phyloP scores from a whole-genome alignment of 371 early-diverging fungal genomes.

The Blakeslea trispora region DNA sequence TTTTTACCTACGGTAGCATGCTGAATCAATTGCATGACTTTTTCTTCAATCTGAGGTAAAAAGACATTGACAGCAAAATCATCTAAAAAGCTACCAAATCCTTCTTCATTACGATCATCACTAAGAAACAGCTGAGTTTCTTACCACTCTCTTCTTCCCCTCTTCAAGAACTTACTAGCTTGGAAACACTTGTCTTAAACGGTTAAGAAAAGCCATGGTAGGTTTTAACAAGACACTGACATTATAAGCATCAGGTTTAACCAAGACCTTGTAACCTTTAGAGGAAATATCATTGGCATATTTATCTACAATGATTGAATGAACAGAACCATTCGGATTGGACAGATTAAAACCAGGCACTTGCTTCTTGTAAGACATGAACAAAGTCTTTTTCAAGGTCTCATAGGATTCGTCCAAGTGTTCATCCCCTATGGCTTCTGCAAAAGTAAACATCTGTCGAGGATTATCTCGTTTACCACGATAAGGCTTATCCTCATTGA shows the following conservation, averaged over 20 bases:
- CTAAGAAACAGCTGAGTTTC: conserved; percentile 14
- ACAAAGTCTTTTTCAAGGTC: conserved; percentile 33
- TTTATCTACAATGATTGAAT: conserved; percentile 63
- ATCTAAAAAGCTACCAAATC: conserved; percentile 73
- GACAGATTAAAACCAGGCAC: conserved; percentile 31
- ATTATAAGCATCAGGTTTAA: conserved; percentile 71
- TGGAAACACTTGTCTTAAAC: conserved; percentile 57
- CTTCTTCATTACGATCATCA: conserved; percentile 54
- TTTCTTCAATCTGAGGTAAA: conserved; percentile 74
- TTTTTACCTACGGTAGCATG: conserved; percentile 64
- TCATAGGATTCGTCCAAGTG: conserved; percentile 44
- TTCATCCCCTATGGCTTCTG: conserved; percentile 31
- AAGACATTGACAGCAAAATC: conserved; percentile 79
- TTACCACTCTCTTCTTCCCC: too few species aligned
- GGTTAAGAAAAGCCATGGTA: conserved; percentile 63
- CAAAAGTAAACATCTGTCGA: conserved; percentile 49
- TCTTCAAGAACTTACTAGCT: too few species aligned
- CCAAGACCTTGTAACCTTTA: conserved; percentile 68
- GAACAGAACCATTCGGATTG: conserved; percentile 17
- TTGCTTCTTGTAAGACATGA: conserved; percentile 34
- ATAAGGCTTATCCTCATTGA: conserved; percentile 20
- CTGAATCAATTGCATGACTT: conserved; percentile 68
- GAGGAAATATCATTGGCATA: conserved; percentile 65
- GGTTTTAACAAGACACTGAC: conserved; percentile 72
- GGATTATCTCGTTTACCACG: conserved; percentile 32